Evolutionary conservation across 2,329 filamentous ascomycete genomes (phyloP).

Genomic region (Cladophialophora chaetospira): DNA sequence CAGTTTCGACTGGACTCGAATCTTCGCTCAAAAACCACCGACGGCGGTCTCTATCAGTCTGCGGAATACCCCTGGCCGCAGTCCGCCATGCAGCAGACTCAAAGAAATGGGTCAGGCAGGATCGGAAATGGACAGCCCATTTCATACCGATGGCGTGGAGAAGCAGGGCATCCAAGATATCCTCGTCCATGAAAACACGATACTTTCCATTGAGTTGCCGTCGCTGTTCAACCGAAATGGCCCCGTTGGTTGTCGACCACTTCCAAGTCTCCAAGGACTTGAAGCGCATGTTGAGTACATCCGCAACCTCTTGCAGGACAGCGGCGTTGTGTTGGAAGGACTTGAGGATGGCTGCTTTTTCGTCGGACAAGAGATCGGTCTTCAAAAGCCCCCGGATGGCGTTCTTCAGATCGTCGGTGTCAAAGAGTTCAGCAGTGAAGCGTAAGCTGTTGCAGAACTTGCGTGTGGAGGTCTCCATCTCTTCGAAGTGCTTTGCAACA

Average conservation of each 20-base stretch:
- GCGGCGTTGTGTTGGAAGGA: slow-evolving; percentile 53
- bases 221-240: slow-evolving; percentile 52
- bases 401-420: slow-evolving; percentile 44
- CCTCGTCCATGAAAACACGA: slow-evolving; percentile 61
- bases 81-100: slow-evolving; percentile 46
- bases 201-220: slow-evolving; percentile 61
- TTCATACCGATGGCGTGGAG: slow-evolving; percentile 57
- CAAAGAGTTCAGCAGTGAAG: slow-evolving; percentile 43
- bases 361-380: slow-evolving; percentile 54
- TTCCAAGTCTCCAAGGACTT: slow-evolving; percentile 54
- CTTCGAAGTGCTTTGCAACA: slow-evolving; percentile 46
- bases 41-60: slow-evolving; percentile 46
- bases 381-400: slow-evolving; percentile 54
- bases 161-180: slow-evolving; percentile 58
- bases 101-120: slow-evolving; percentile 43
- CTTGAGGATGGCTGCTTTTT: slow-evolving; percentile 54
- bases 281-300: slow-evolving; percentile 61
- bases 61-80: slow-evolving; percentile 38
- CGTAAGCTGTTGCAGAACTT: slow-evolving; percentile 40
- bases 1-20: slow-evolving; percentile 20
- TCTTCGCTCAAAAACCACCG: slow-evolving; percentile 47
- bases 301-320: slow-evolving; percentile 56
- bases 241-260: slow-evolving; percentile 46
- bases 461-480: slow-evolving; percentile 44
- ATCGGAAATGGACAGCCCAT: slow-evolving; percentile 54